Conservation (phyloP, 495 filamentous ascomycete species). For the Podospora didyma region DNA sequence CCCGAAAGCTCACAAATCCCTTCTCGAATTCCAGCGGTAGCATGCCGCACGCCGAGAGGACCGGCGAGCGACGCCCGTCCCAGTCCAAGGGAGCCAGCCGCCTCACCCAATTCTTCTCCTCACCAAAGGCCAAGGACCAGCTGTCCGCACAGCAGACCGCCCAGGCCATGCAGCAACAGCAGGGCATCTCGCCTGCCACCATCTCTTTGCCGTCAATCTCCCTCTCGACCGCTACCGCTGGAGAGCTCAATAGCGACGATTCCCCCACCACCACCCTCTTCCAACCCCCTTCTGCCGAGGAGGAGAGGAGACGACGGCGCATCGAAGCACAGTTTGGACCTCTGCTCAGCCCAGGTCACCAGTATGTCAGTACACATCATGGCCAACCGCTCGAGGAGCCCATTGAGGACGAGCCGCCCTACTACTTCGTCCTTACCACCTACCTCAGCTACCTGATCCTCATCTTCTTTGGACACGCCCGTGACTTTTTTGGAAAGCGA, state of each 20-base stretch:
- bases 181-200: constrained; percentile 57
- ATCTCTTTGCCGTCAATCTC: constrained; percentile 88
- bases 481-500: constrained; percentile 97
- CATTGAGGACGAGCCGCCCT: constrained; percentile 91
- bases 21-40: constrained; percentile 32
- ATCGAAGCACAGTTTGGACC: constrained; percentile 91
- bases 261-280: constrained; percentile 73
- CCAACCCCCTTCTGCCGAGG: constrained; percentile 83
- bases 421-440: constrained; percentile 93
- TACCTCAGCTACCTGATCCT: constrained; percentile 96
- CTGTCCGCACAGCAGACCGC: constrained; percentile 52
- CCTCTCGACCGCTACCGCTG: constrained; percentile 80
- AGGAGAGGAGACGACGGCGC: constrained; percentile 68
- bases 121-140: constrained; percentile 64
- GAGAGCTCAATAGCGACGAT: constrained; percentile 66
- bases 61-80: constrained; percentile 49
- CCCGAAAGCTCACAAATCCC: constrained; percentile 48
- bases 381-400: constrained; percentile 75
- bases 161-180: constrained; percentile 56
- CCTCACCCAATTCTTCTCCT: constrained; percentile 60
- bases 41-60: constrained; percentile 35
- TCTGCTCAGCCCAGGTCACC: constrained; percentile 71
- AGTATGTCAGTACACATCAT: constrained; percentile 75
- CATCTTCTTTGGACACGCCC: constrained; percentile 90
- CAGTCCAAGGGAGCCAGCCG: constrained; percentile 54